A percentile compares a stretch with the other conserved stretches of the same genome.
Conservation (phyloP, 2,329 filamentous ascomycete genomes). For the Pseudocercospora crystallina region DNA sequence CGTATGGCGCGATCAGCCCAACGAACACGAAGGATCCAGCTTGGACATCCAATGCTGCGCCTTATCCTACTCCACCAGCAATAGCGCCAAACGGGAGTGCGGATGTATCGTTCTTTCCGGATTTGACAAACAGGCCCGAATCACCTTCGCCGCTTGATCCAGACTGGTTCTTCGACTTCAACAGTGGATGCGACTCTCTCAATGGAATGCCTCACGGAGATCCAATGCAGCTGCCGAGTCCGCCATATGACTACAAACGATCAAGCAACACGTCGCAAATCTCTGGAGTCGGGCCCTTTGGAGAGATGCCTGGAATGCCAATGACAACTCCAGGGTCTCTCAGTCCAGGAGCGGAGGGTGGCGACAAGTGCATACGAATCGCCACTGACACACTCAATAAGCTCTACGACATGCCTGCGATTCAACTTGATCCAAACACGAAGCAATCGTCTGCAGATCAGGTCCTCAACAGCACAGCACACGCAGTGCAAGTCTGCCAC, state of each 20-base stretch:
- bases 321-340: background rate
- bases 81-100: slow-evolving; percentile 7
- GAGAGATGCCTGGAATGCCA: slow-evolving; percentile 3
- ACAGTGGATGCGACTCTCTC: slow-evolving; percentile 11
- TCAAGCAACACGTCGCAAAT: background rate
- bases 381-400: slow-evolving; percentile 19
- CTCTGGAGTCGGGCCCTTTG: background rate
- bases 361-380: slow-evolving; percentile 14
- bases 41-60: slow-evolving; percentile 11
- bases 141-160: slow-evolving; percentile 13
- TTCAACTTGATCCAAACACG: slow-evolving; percentile 8
- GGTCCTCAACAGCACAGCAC: slow-evolving; percentile 13
- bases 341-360: background rate
- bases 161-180: slow-evolving; percentile 25
- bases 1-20: slow-evolving; percentile 5
- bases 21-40: slow-evolving; percentile 5
- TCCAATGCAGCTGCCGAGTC: slow-evolving; percentile 12
- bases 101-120: slow-evolving; percentile 13
- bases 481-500: slow-evolving; percentile 17
- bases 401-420: slow-evolving; percentile 20
- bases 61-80: slow-evolving; percentile 20
- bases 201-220: background rate
- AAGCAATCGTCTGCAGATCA: slow-evolving; percentile 19
- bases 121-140: background rate
- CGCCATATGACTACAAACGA: background rate